Base-by-base conservation (phyloP, 331 rosid genomes). In the Cydonia oblonga region DNA sequence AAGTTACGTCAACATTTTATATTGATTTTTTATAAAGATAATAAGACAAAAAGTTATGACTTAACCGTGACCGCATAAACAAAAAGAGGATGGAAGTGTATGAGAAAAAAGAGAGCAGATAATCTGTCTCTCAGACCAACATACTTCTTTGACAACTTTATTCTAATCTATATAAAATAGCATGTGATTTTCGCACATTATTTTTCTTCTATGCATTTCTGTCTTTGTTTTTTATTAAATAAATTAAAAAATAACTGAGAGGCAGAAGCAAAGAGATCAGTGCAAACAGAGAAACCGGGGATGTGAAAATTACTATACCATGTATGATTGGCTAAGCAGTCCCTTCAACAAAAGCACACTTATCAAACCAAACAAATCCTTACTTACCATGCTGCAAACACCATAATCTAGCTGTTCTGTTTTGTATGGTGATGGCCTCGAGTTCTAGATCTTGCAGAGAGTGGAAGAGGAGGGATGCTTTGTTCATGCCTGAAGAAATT, bases 401-500 rank as follows among this genome's bases (percentile, higher is more conserved):
- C 20, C 56, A 51, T 18, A 51, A 51, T 18, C 2, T 51, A 51
- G 56, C 56, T 51, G 22, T 51, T 51, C 22, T 51, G 10, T 51
- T 8, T 22, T 9, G 16, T 56, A 56, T 56, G 62, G 28, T 56
- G 62, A 56, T 22, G 62, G 1, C 62, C 62, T 51, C 20, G 20
- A 49, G 54, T 56, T 22, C 61, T 56, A n/a, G 61, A 56, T 22
- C 62, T 22, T 56, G 62, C 7, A 56, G 62, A 18, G 62, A 9
- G 29, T 4, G 78, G 81, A 33, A 92, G 84, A n/a, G 90, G 80
- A 22, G 97, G 98, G 38, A 93, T 93, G 79, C 98, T 93, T 73
- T 90, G 97, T 65, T 93, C 98, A 70, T 91, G 92, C 62, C 97
- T 84, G 80, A 93, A 93, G 81, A 93, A 86, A 54, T 93, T 89